phyloP scores from a whole-genome alignment of 2,329 filamentous ascomycete species.

The Akanthomyces muscarius region DNA sequence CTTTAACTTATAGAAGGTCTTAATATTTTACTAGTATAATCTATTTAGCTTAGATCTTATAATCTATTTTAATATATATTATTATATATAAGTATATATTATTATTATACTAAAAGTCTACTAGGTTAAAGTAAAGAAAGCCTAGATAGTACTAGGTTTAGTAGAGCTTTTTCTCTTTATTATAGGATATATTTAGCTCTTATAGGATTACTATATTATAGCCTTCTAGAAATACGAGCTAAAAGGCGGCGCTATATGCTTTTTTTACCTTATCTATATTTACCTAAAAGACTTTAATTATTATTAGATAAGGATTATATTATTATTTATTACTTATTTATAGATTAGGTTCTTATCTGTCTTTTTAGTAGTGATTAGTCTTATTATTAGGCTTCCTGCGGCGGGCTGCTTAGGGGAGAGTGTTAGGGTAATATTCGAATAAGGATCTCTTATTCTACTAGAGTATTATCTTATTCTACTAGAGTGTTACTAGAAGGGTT shows the following conservation, averaged over 20 bases:
- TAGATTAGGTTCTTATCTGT: background rate
- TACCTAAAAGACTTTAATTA: slow-evolving; percentile 1
- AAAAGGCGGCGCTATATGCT: background rate
- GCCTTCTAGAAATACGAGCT: background rate
- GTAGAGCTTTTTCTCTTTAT: no score
- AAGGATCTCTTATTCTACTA: background rate
- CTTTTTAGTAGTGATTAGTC: background rate
- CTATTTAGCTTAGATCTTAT: background rate
- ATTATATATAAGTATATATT: slow-evolving; percentile 4
- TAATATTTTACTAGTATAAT: background rate
- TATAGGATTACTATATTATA: slow-evolving; percentile 2
- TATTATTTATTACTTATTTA: background rate
- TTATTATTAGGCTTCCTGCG: background rate
- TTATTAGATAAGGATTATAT: background rate
- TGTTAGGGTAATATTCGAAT: background rate
- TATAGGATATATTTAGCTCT: background rate
- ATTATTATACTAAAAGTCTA: no score
- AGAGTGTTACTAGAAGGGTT: background rate
- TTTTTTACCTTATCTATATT: background rate
- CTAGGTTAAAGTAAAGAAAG: no score
- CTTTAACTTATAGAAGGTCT: background rate
- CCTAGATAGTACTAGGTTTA: no score
- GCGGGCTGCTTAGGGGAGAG: background rate
- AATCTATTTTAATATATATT: background rate
- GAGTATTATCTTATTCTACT: background rate